Evolutionary conservation across 805 yeast species (phyloP).

Genomic region (Saturnispora bothae): DNA sequence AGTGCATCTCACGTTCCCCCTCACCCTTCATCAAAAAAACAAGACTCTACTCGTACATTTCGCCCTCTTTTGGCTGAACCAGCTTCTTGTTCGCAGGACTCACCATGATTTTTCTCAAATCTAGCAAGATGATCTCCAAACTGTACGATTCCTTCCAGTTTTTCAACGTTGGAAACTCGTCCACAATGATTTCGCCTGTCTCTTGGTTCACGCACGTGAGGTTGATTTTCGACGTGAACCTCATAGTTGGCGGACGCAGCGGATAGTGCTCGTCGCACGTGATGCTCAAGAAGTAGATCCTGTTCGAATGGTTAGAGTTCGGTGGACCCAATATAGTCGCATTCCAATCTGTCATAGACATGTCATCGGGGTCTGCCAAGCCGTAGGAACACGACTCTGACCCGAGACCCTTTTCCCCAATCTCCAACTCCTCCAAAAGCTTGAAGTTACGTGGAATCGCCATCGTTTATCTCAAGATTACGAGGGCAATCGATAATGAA

Average conservation of each 20-base stretch:
- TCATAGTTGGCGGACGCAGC: conserved; percentile 75
- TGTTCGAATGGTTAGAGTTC: conserved; percentile 66
- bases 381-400: conserved; percentile 97
- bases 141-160: conserved; percentile 87
- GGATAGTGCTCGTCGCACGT: conserved; percentile 83
- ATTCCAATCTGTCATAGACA: conserved; percentile 91
- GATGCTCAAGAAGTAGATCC: conserved; percentile 77
- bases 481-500: too few species aligned
- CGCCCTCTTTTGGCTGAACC: conserved; percentile 87
- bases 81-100: conserved; percentile 69
- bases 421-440: conserved; percentile 89
- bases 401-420: conserved; percentile 95
- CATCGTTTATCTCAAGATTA: too few species aligned
- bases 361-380: conserved; percentile 79
- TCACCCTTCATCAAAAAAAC: too few species aligned
- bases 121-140: conserved; percentile 87
- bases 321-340: conserved; percentile 98
- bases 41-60: conserved; percentile 28
- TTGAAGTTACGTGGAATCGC: conserved; percentile 80
- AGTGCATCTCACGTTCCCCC: too few species aligned
- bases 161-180: conserved; percentile 55
- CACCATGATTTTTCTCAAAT: conserved; percentile 87
- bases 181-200: conserved; percentile 45
- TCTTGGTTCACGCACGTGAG: conserved; percentile 76
- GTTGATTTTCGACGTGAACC: conserved; percentile 74